These are phyloP conservation scores for Diaporthe amygdali DNA, from an alignment of 2,329 filamentous ascomycete genomes.

Conservation along the genomic window DNA sequence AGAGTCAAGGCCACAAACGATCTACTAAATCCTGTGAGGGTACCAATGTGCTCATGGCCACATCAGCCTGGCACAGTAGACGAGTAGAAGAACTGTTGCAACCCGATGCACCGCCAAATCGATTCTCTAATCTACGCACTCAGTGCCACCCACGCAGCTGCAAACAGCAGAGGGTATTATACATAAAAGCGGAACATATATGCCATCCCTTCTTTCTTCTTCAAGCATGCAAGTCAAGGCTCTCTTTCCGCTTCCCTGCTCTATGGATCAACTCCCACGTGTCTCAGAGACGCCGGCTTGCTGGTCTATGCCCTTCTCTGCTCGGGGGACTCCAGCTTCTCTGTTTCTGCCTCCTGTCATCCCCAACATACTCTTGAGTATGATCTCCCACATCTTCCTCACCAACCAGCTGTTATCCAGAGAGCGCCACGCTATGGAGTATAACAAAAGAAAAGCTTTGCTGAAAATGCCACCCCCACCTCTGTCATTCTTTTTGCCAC, in stretches of 20 bases:
- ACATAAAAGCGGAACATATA: constrained; percentile 8
- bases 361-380: background rate
- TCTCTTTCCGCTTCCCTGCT: background rate
- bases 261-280: background rate
- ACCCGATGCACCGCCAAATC: background rate
- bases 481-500: background rate
- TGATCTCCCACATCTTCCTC: background rate
- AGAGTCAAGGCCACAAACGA: no score
- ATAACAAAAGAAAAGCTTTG: constrained; percentile 25
- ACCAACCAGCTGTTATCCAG: constrained; percentile 20
- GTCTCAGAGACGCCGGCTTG: background rate
- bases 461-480: constrained; percentile 9
- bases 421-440: constrained; percentile 25
- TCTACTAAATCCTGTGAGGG: background rate
- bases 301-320: background rate
- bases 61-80: background rate
- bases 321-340: background rate
- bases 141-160: constrained; percentile 9
- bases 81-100: background rate
- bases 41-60: no score
- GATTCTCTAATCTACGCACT: constrained; percentile 6
- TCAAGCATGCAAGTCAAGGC: constrained; percentile 6
- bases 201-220: background rate
- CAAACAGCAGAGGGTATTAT: constrained; percentile 19
- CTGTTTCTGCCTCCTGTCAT: background rate